Base-by-base conservation (phyloP, 176 grass and related monocot genomes). In the Aegilops tauschii region DNA sequence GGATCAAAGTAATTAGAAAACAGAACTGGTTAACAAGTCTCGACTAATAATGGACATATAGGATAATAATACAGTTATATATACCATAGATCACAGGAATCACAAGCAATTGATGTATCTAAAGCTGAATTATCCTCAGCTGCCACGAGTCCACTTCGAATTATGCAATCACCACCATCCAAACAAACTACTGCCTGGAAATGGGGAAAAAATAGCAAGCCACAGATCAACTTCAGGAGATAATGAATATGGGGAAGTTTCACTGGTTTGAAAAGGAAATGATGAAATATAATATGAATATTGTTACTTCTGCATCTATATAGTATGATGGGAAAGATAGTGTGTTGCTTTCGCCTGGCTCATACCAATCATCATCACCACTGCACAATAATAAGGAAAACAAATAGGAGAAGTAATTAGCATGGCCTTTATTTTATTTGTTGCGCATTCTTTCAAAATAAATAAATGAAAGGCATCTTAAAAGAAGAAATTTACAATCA, bases 51-150 rank as follows among this genome's bases (percentile, higher is more conserved):
- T 80, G 62, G 58, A 37, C 69, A 85, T 61, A 65, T 65, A 69
- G 12, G 49, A 56, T 59, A 80, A 42, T 68, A 58, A 58, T 37
- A 85, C 62, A 84, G 61, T 44, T 71, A 52, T 32, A 65, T 69
- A 75, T 94, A 98, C 96, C 93, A 98, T 88, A 87, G 89, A 88
- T 98, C 96, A 91, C 96, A 98, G 29, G 92, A 94, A 86, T 98
- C 96, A 87, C 93, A 98, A 83, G 93, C 96, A 96, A 96, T 92
- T 79, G 96, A 98, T 73, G 96, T 98, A 86, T 98, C 96, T 54
- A 89, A 86, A 82, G 69, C 80, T 52, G 81, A 88, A 89, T 90
- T 92, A 88, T 83, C 90, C 77, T 89, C 90, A 36, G 75, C 64
- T 82, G 88, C 82, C 80, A 92, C 45, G 80, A 86, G 40, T 71